Evolutionary conservation across 495 filamentous ascomycete genomes (phyloP), one percentile per base, ranked within the genome.

Genomic region (Aspergillus coremiiformis): DNA sequence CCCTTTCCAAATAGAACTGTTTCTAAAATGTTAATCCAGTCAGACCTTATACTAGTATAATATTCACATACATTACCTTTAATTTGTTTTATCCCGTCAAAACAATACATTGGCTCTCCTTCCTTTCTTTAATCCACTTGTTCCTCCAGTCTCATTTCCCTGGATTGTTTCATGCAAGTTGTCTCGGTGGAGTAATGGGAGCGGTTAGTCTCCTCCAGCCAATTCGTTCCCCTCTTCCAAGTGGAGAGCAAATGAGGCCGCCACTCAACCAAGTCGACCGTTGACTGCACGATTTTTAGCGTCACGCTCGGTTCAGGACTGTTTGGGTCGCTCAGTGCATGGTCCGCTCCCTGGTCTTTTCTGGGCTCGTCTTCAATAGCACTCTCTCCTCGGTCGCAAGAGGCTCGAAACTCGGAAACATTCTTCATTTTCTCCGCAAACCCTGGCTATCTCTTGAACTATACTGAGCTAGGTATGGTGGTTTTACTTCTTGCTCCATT

Each of bases 81-180:
- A 39, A 39, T 39, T 39, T 39, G 5, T 4, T 39, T 39, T 19
- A n/a, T 1, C 15, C 35, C 17, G n/a, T 39, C 17, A 6, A 39
- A 39, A 39, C 17, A 17, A 19, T 39, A 20, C 15, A 30, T 24
- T 52, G 11, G 17, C 37, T 51, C 37, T 48, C 48, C 43, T 27
- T 39, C 30, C 9, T 22, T 32, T 48, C 37, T 35, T 17, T 21
- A 27, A 29, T 49, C 24, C 41, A 19, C 14, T 43, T 19, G 11
- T 17, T 3, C 32, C 17, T 22, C 11, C 46, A 19, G 14, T 42
- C 47, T 26, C 30, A 33, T 21, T 39, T 53, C 47, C 52, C 51
- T 53, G 45, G 49, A 29, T n/a, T 57, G 60, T 65, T 67, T 67
- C 65, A 65, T 58, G 54, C 55, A 59, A 41, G 48, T 51, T 44